phyloP scores from a whole-genome alignment of 306 rosid species.

The Malus sylvestris region DNA sequence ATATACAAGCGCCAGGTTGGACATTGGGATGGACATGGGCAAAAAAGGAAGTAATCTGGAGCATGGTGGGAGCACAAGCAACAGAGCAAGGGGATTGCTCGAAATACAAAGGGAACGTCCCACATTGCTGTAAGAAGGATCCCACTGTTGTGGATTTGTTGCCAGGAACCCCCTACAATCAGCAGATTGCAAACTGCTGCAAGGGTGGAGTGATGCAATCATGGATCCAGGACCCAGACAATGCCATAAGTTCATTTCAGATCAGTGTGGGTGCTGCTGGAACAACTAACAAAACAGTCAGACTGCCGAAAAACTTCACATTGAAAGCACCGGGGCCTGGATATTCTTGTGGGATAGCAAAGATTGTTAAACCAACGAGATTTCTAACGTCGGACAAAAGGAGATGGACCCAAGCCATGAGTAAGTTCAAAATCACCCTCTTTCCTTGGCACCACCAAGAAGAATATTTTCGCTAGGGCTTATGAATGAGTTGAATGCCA shows the following conservation, averaged over 20 bases:
- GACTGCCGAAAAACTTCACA: constrained; percentile 68
- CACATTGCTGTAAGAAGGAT: constrained; percentile 86
- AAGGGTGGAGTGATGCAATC: constrained; percentile 82
- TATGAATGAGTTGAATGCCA: background rate
- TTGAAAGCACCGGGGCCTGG: constrained; percentile 85
- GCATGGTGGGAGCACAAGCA: constrained; percentile 82
- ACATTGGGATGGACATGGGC: constrained; percentile 96
- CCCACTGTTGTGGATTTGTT: constrained; percentile 86
- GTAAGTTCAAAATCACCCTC: constrained; percentile 38
- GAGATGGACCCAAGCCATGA: constrained; percentile 81
- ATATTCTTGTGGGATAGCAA: constrained; percentile 80
- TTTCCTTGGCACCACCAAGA: background rate
- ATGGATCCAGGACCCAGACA: constrained; percentile 71
- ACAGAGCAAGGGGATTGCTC: constrained; percentile 98
- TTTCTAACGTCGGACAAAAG: constrained; percentile 63
- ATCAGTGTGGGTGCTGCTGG: constrained; percentile 93
- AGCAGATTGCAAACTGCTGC: constrained; percentile 92
- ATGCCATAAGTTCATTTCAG: constrained; percentile 82
- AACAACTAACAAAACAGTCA: constrained; percentile 81
- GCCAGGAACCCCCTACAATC: constrained; percentile 93
- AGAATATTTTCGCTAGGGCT: background rate
- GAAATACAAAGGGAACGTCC: constrained; percentile 57
- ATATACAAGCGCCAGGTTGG: constrained; percentile 91
- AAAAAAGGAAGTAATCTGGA: constrained; percentile 91
- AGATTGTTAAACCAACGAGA: constrained; percentile 54